Percentiles rank a stretch among this genome's conserved stretches.
These are phyloP conservation scores for Chlamydomonas sphaeroides DNA, from an alignment of 139 green algal genomes.

Conservation along the genomic window DNA sequence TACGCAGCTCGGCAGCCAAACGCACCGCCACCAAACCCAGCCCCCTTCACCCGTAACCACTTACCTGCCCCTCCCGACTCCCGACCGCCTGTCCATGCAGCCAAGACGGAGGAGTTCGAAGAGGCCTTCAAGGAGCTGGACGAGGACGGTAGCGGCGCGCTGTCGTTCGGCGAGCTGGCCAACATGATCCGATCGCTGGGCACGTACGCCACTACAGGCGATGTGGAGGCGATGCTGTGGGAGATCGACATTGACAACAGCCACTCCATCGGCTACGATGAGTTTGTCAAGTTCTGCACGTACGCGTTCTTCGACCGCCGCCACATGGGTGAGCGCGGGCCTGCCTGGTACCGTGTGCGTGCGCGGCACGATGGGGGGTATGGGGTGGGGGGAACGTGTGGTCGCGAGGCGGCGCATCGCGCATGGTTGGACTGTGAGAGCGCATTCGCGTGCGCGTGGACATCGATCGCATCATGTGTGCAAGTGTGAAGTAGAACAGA, in stretches of 20 bases:
- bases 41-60: too few species aligned
- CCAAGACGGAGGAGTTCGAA: neutral
- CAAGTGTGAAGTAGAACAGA: too few species aligned
- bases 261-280: slow-evolving; percentile 30
- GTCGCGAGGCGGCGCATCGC: too few species aligned
- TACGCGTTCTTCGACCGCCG: slow-evolving; percentile 33
- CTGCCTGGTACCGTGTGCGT: too few species aligned
- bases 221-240: slow-evolving; percentile 47
- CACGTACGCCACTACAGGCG: slow-evolving; percentile 38
- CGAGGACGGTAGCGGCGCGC: slow-evolving; percentile 8
- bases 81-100: neutral
- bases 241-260: slow-evolving; percentile 38
- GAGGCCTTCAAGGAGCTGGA: slow-evolving; percentile 40
- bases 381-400: too few species aligned
- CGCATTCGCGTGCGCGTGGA: too few species aligned
- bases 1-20: too few species aligned
- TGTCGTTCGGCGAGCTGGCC: slow-evolving; percentile 39
- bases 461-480: too few species aligned
- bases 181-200: slow-evolving; percentile 38
- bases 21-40: too few species aligned
- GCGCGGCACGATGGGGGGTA: too few species aligned
- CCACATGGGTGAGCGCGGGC: slow-evolving; percentile 6
- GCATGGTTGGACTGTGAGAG: too few species aligned
- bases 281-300: slow-evolving; percentile 40
- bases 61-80: too few species aligned